Percentiles rank a stretch among this genome's conserved stretches.
These are phyloP conservation scores for Actinomucor elegans DNA, from an alignment of 371 early-diverging fungal genomes.

Conservation along the genomic window DNA sequence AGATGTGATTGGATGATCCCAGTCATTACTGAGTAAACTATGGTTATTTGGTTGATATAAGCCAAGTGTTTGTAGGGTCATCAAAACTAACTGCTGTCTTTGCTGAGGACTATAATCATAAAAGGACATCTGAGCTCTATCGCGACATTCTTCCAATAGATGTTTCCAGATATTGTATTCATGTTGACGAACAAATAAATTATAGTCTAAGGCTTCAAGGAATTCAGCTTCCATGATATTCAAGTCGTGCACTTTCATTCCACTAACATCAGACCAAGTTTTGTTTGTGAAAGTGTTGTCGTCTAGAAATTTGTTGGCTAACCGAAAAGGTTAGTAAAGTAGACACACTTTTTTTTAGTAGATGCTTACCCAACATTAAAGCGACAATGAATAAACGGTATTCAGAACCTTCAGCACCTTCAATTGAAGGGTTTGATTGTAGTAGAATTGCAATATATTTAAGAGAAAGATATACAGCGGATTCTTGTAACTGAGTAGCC, in stretches of 20 bases:
- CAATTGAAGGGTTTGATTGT: constrained; percentile 57
- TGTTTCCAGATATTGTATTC: constrained; percentile 47
- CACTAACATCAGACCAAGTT: constrained; percentile 71
- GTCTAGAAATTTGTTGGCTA: constrained; percentile 69
- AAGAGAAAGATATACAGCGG: constrained; percentile 56
- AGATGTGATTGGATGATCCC: no score
- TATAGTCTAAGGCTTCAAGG: constrained; percentile 58
- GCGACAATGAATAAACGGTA: constrained; percentile 79
- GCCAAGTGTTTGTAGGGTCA: constrained; percentile 26
- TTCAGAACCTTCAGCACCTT: constrained; percentile 73
- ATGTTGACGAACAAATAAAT: constrained; percentile 59
- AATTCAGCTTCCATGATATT: constrained; percentile 76
- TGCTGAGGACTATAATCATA: constrained; percentile 20
- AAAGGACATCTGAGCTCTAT: constrained; percentile 11
- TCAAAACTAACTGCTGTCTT: constrained; percentile 22
- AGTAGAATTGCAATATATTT: constrained; percentile 61
- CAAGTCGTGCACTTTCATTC: constrained; percentile 61
- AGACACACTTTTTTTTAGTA: no score
- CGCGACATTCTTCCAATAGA: constrained; percentile 28
- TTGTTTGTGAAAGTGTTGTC: constrained; percentile 73
- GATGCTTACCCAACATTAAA: constrained; percentile 58
- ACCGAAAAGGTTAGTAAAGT: not conserved
- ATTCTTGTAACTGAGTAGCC: constrained; percentile 59
- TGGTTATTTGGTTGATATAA: constrained; percentile 1
- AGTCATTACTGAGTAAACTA: not conserved